These are phyloP conservation scores for Populus pruinosa DNA, from an alignment of 345 rosid species.

Conservation along the genomic window DNA sequence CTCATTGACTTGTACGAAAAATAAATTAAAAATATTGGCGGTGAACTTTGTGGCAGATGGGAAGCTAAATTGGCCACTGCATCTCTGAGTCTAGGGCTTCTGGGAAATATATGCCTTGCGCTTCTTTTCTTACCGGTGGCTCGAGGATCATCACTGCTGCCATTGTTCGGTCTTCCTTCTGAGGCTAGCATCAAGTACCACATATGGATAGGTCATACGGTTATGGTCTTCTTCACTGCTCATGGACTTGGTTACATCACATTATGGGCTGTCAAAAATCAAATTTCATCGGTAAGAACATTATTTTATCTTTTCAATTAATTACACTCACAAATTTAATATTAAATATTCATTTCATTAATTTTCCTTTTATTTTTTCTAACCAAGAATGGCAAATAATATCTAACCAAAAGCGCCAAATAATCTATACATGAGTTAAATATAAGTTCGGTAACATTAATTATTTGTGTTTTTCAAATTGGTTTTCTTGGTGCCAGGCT, in stretches of 20 bases:
- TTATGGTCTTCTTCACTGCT: constrained; percentile 52
- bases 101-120: constrained; percentile 62
- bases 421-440: too few species aligned
- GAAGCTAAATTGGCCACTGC: constrained; percentile 35
- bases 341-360: too few species aligned
- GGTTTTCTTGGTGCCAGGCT: too few species aligned
- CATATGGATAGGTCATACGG: constrained; percentile 80
- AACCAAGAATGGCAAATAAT: too few species aligned
- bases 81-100: constrained; percentile 42
- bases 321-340: too few species aligned
- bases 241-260: constrained; percentile 62
- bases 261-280: constrained; percentile 37
- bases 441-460: too few species aligned
- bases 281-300: constrained; percentile 40
- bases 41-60: constrained; percentile 45
- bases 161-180: constrained; percentile 62
- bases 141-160: constrained; percentile 71
- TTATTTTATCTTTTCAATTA: neutral
- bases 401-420: too few species aligned
- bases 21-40: too few species aligned
- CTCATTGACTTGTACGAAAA: too few species aligned
- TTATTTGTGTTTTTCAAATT: too few species aligned
- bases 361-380: too few species aligned
- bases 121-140: constrained; percentile 80
- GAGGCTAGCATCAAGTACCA: constrained; percentile 90